Percentiles rank a stretch among this genome's conserved stretches.
phyloP scores from a whole-genome alignment of 2,329 filamentous ascomycete species.

The Apiospora phragmitis region DNA sequence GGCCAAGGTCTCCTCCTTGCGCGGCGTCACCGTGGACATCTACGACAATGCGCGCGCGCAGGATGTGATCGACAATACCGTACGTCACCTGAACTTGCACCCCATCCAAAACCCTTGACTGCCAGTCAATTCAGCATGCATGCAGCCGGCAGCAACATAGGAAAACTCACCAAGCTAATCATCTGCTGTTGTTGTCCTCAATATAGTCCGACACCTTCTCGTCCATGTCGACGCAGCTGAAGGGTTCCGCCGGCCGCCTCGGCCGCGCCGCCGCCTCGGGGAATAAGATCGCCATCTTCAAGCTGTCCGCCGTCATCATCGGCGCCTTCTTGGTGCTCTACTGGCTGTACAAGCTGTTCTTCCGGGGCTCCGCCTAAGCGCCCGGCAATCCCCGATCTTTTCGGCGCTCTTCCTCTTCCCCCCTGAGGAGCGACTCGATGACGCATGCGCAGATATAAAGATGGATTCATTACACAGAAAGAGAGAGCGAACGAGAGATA shows the following conservation, averaged over 20 bases:
- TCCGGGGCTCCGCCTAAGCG: constrained; percentile 39
- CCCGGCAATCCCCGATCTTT: neutral
- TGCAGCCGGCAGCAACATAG: neutral
- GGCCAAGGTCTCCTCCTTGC: constrained; percentile 86
- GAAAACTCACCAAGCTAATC: neutral
- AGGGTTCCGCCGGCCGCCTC: constrained; percentile 78
- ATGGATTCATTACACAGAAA: neutral
- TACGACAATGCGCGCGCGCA: constrained; percentile 94
- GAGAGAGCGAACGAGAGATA: neutral
- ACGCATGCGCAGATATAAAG: neutral
- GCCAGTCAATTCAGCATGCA: neutral
- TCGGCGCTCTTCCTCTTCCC: neutral
- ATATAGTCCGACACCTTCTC: constrained; percentile 84
- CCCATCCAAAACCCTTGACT: constrained; percentile 4
- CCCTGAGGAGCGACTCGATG: neutral
- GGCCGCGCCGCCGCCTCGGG: constrained; percentile 89
- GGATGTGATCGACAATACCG: constrained; percentile 82
- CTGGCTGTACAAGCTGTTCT: constrained; percentile 66
- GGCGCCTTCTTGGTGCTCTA: constrained; percentile 73
- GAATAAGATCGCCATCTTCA: constrained; percentile 88
- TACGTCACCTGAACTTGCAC: constrained; percentile 43
- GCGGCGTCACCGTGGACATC: constrained; percentile 94
- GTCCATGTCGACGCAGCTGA: constrained; percentile 78
- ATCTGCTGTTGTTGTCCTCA: neutral
- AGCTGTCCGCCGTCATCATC: constrained; percentile 81